Evolutionary conservation across 2,329 filamentous ascomycete species (phyloP).

Genomic region (Pseudocercospora eumusae): DNA sequence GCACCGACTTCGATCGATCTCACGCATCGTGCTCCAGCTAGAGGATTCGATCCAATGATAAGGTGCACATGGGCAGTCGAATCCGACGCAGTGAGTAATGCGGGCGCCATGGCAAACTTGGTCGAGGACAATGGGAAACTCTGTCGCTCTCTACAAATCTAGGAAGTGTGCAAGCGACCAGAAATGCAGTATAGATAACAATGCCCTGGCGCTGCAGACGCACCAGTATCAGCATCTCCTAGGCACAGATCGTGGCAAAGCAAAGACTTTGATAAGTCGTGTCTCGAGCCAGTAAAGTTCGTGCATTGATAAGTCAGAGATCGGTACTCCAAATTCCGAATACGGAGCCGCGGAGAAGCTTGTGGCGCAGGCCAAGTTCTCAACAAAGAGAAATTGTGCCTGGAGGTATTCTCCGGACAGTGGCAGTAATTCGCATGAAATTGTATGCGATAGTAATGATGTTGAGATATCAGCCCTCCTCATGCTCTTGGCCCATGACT

Average conservation of each 20-base stretch:
- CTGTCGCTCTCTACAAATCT: neutral
- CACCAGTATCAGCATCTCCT: constrained; percentile 12
- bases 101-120: constrained; percentile 45
- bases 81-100: constrained; percentile 72
- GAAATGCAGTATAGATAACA: neutral
- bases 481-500: constrained; percentile 69
- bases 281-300: constrained; percentile 17
- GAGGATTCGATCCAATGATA: constrained; percentile 79
- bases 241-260: constrained; percentile 18
- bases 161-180: neutral
- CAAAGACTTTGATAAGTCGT: constrained; percentile 13
- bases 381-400: constrained; percentile 5
- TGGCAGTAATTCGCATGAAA: neutral
- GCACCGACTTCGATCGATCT: constrained; percentile 83
- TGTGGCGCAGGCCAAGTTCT: constrained; percentile 7
- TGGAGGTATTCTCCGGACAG: constrained; percentile 6
- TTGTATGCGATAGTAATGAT: neutral
- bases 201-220: neutral
- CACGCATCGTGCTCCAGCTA: constrained; percentile 80
- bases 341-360: constrained; percentile 10
- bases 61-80: constrained; percentile 74
- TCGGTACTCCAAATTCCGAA: neutral
- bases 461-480: constrained; percentile 27
- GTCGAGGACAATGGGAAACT: constrained; percentile 13
- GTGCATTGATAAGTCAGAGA: constrained; percentile 22